These are phyloP conservation scores for Calvatia gigantea DNA, from an alignment of 768 basidiomycete genomes.

Conservation along the genomic window DNA sequence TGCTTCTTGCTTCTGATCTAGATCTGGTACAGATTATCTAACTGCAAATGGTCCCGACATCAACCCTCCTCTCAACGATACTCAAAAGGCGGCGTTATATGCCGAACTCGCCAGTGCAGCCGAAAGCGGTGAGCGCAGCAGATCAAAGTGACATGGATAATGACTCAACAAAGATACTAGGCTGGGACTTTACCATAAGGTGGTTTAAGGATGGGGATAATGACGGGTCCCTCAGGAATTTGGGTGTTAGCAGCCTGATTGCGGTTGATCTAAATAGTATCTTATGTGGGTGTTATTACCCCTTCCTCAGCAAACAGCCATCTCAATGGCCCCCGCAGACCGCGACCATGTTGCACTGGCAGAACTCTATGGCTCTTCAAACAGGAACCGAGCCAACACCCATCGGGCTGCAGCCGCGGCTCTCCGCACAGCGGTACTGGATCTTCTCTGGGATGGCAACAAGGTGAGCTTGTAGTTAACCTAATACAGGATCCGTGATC, in stretches of 20 bases:
- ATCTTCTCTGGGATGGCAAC: slow-evolving; percentile 79
- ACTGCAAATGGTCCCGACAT: slow-evolving; percentile 69
- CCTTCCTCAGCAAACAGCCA: slow-evolving; percentile 4
- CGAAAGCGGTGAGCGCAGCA: slow-evolving; percentile 55
- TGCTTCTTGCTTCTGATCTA: neutral
- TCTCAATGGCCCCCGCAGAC: slow-evolving; percentile 37
- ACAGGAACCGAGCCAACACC: slow-evolving; percentile 36
- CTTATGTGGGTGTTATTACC: slow-evolving; percentile 57
- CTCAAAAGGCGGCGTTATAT: slow-evolving; percentile 64
- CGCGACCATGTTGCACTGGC: slow-evolving; percentile 61
- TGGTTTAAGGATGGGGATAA: slow-evolving; percentile 38
- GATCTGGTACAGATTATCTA: slow-evolving; percentile 54
- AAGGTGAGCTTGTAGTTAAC: slow-evolving; percentile 41
- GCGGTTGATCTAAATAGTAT: slow-evolving; percentile 84
- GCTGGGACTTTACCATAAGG: slow-evolving; percentile 54
- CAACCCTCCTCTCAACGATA: slow-evolving; percentile 53
- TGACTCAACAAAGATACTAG: slow-evolving; percentile 7
- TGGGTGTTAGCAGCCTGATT: slow-evolving; percentile 68
- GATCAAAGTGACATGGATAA: slow-evolving; percentile 12
- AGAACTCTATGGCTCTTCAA: slow-evolving; percentile 50
- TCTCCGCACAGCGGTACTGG: slow-evolving; percentile 70
- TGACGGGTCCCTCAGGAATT: slow-evolving; percentile 53
- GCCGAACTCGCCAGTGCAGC: slow-evolving; percentile 87
- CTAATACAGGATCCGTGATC: too few species aligned
- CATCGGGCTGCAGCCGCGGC: slow-evolving; percentile 56